A percentile compares a stretch with the other conserved stretches of the same genome.
Evolutionary conservation across 192 early-diverging fungal genomes (phyloP).

Genomic region (Backusella psychrophila): DNA sequence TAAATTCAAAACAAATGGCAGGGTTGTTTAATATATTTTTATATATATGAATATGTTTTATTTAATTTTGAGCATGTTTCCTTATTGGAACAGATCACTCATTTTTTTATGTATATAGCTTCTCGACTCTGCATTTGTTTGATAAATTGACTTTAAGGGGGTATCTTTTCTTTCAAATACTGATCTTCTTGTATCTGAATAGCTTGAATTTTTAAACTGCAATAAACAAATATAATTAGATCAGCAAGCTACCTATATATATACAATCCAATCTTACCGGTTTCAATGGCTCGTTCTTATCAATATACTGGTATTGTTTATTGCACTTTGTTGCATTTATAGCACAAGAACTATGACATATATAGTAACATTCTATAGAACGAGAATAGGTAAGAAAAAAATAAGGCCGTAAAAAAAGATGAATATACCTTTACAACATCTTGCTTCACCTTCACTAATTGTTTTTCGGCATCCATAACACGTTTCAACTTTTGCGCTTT

Average conservation of each 20-base stretch:
- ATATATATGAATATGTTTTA: background rate
- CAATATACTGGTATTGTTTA: background rate
- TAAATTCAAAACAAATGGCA: background rate
- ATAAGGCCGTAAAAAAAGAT: background rate
- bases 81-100: background rate
- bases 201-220: background rate
- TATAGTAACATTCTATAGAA: background rate
- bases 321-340: background rate
- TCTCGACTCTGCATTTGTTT: background rate
- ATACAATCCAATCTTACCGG: background rate
- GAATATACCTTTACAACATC: background rate
- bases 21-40: background rate
- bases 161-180: background rate
- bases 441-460: background rate
- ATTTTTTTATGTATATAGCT: background rate
- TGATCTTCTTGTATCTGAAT: background rate
- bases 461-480: background rate
- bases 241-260: background rate
- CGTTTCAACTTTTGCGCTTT: background rate
- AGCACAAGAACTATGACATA: background rate
- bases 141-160: background rate
- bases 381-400: background rate
- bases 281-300: background rate
- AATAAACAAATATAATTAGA: background rate
- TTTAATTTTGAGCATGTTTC: background rate